Conservation (phyloP, 2,329 filamentous ascomycete species). For the Metarhizium album region DNA sequence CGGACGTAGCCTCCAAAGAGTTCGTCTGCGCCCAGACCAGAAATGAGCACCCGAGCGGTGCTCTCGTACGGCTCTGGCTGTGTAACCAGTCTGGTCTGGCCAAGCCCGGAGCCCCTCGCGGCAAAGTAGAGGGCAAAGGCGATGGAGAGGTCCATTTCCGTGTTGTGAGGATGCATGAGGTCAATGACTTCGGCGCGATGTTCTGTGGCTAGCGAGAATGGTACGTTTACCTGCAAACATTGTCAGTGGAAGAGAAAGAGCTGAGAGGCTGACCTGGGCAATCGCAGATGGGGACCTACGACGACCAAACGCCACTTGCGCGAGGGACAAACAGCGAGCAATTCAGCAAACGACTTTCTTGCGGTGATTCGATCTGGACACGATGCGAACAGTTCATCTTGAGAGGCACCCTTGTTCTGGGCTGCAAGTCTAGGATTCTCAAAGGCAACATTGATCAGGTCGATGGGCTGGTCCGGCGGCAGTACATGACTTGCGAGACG, state of each 20-base stretch:
- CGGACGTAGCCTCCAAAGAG: conserved; percentile 89
- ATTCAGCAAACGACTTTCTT: conserved; percentile 66
- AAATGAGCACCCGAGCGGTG: conserved; percentile 72
- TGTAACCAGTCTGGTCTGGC: conserved; percentile 21
- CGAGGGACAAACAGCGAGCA: conserved; percentile 55
- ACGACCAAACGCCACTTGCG: conserved; percentile 76
- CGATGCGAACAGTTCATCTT: conserved; percentile 52
- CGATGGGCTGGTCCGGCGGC: conserved; percentile 57
- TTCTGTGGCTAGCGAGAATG: conserved; percentile 60
- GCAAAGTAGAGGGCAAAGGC: conserved; percentile 92
- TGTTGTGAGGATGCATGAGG: conserved; percentile 87
- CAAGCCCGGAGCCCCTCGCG: conserved; percentile 56
- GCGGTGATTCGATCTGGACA: conserved; percentile 90
- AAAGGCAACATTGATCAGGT: conserved; percentile 92
- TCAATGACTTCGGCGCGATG: conserved; percentile 61
- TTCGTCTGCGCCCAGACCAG: conserved; percentile 90
- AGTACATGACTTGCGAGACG: conserved; percentile 69
- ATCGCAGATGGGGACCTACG: conserved; percentile 27
- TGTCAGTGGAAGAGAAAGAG: not conserved
- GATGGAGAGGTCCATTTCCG: conserved; percentile 98
- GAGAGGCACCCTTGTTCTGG: conserved; percentile 29
- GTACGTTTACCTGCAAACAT: conserved; percentile 57
- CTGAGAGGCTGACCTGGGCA: too few species aligned
- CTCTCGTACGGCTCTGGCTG: conserved; percentile 44
- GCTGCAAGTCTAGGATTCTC: conserved; percentile 74